Base-by-base conservation (phyloP, 352 stramenopile genomes). In the Poterioochromonas sp. region DNA sequence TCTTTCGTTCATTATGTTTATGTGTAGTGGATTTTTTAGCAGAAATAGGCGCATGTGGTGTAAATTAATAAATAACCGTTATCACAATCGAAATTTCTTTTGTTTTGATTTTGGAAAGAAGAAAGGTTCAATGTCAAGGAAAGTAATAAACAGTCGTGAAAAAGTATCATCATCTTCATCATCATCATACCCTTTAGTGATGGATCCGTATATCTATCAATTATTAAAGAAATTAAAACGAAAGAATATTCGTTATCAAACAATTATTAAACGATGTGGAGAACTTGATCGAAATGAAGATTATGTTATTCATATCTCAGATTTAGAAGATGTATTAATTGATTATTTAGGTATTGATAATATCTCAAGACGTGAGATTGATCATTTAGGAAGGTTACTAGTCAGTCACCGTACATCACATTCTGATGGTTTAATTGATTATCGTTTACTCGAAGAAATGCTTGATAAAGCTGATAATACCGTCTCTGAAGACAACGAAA, bases 261-360 rank as follows among this genome's bases (percentile, higher is more conserved):
- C 71, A 8, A 78, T 78, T 41, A 34, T 78, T 2, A 26, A 1
- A 15, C 5, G 26, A 64, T 78, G 71, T 53, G 51, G 44, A 53
- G 29, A 41, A 39, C 8, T 69, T 5, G 71, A 78, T 51, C 8
- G 49, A 29, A 78, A 78, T 68, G 5, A 49, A 34, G 71, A 78
- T 51, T 29, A 43, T 5, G 29, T 78, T 1, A 78, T 78, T 41
- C 71, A 78, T 44, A 63, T 65, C 2, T 20, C 2, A 22, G 71
- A 78, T 41, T 26, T 78, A 35, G 32, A 29, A 8, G 71, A 69
- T 37, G 34, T 65, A 51, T 44, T 78, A 15, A 69, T 26, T 11
- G 35, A 78, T 11, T 12, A 60, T 12, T 53, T 78, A 26, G 43
- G 43, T 32, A 41, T 1, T 39, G 71, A 78, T 35, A 32, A 8